Evolutionary conservation across 2,329 filamentous ascomycete species (phyloP).

Genomic region (Phyllachora maydis): DNA sequence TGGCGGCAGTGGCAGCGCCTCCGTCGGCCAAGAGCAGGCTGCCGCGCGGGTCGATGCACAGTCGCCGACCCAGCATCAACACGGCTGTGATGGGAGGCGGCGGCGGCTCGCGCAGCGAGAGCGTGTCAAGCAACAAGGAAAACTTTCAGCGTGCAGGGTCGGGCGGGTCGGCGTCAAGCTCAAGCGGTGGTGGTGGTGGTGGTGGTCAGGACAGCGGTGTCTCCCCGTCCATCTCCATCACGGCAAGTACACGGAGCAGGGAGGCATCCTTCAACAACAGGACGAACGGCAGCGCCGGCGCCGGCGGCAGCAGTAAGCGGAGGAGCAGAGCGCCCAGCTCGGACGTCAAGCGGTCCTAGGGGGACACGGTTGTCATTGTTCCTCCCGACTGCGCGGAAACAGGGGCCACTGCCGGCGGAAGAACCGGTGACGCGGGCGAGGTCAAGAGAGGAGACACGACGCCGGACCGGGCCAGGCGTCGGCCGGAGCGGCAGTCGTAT

Average conservation of each 20-base stretch:
- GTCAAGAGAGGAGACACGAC: no score
- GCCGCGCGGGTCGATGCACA: conserved; percentile 9
- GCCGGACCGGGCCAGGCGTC: background rate
- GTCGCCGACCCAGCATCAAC: conserved; percentile 8
- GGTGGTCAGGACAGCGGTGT: no score
- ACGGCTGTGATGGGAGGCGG: conserved; percentile 4
- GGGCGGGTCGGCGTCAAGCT: no score
- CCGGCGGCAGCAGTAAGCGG: conserved; percentile 3
- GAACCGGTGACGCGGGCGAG: no score
- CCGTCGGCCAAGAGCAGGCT: conserved; percentile 9
- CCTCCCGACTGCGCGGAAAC: background rate
- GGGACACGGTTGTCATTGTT: conserved; percentile 1
- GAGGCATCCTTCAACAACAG: background rate
- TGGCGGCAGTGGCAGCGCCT: conserved; percentile 4
- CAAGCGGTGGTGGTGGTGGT: no score
- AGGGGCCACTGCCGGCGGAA: no score
- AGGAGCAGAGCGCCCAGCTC: conserved; percentile 7
- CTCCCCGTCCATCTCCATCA: no score
- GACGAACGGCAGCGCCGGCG: background rate
- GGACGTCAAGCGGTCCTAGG: conserved; percentile 8
- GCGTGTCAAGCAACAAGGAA: conserved; percentile 7
- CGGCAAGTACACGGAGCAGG: no score
- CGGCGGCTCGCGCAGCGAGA: conserved; percentile 3
- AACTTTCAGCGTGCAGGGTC: no score
- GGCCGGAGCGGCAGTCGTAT: background rate